A percentile compares a stretch with the other conserved stretches of the same genome.
Evolutionary conservation across 2,329 filamentous ascomycete species (phyloP).

Genomic region (Fusarium marasasianum): DNA sequence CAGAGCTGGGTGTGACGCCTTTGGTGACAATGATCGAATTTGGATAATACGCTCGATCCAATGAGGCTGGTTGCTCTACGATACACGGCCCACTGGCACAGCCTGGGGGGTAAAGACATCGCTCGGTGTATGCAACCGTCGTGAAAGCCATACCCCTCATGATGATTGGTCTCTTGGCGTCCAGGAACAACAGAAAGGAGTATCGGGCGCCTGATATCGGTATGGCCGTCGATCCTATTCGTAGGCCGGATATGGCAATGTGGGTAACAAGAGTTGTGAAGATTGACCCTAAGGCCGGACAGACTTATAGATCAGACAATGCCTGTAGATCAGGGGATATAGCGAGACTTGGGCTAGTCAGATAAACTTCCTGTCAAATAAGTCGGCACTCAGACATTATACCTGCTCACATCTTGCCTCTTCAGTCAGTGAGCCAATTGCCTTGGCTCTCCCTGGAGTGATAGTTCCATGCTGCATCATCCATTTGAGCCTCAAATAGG

Average conservation of each 20-base stretch:
- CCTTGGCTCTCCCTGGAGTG: not conserved
- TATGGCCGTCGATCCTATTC: not conserved
- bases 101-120: not conserved
- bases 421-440: not conserved
- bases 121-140: not conserved
- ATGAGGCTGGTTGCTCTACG: not conserved
- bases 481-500: not conserved
- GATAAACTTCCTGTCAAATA: not conserved
- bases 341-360: not conserved
- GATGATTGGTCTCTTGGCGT: not conserved
- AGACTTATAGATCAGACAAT: not conserved
- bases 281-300: not conserved
- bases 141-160: not conserved
- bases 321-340: not conserved
- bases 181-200: not conserved
- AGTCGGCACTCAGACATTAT: not conserved
- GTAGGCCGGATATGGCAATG: conserved; percentile 20
- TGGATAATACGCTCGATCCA: not conserved
- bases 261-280: not conserved
- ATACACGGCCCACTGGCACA: not conserved
- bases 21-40: conserved; percentile 2
- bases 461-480: not conserved
- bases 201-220: conserved; percentile 4
- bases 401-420: not conserved
- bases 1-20: conserved; percentile 5